Conservation (phyloP, 2,329 filamentous ascomycete species). For the Penicillium frequentans region DNA sequence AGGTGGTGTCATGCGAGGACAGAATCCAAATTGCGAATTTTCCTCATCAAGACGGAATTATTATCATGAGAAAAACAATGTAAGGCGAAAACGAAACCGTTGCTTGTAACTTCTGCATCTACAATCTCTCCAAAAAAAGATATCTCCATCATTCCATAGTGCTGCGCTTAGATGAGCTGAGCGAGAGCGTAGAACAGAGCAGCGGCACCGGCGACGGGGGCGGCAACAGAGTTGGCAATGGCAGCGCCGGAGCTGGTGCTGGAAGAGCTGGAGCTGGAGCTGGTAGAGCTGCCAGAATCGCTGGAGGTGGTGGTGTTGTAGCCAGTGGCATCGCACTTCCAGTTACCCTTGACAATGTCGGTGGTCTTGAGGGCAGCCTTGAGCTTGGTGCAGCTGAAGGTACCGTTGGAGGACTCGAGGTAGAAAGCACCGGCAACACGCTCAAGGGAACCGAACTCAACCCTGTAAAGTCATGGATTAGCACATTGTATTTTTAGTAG, state of each 20-base stretch:
- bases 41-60: slow-evolving; percentile 40
- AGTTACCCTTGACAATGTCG: slow-evolving; percentile 46
- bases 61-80: slow-evolving; percentile 42
- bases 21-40: slow-evolving; percentile 27
- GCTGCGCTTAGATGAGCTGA: slow-evolving; percentile 47
- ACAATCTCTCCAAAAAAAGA: slow-evolving; percentile 34
- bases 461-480: slow-evolving; percentile 50
- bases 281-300: slow-evolving; percentile 25
- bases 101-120: slow-evolving; percentile 37
- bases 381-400: slow-evolving; percentile 61
- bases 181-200: slow-evolving; percentile 47
- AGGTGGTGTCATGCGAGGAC: slow-evolving; percentile 17
- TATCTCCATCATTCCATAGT: slow-evolving; percentile 25
- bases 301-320: slow-evolving; percentile 35
- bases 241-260: slow-evolving; percentile 40
- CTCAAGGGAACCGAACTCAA: slow-evolving; percentile 65
- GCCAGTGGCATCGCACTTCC: slow-evolving; percentile 42
- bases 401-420: slow-evolving; percentile 61
- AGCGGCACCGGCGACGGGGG: slow-evolving; percentile 43
- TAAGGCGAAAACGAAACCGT: slow-evolving; percentile 32
- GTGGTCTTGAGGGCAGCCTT: slow-evolving; percentile 41
- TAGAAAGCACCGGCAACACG: slow-evolving; percentile 73
- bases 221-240: slow-evolving; percentile 34
- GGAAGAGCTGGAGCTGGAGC: slow-evolving; percentile 24
- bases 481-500: neutral